Evolutionary conservation across 495 filamentous ascomycete genomes (phyloP), one percentile per base, ranked within the genome.

Genomic region (Chaetomium fimeti): DNA sequence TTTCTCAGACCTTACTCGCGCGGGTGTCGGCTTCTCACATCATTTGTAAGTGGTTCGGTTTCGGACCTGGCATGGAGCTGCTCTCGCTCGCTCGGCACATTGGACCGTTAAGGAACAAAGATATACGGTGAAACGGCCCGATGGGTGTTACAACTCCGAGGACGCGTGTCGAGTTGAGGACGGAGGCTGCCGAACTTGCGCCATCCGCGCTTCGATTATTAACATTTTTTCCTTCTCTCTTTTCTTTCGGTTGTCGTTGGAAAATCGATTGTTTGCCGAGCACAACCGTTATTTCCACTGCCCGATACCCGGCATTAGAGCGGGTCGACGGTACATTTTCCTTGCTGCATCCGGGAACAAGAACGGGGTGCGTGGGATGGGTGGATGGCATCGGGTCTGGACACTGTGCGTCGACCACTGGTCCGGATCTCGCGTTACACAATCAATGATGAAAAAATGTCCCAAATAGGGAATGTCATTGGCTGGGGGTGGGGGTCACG

Each of bases 121-220:
- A 54, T 22, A 43, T 47, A 38, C 60, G 60, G 60, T 36, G 60
- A 62, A 62, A 62, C 60, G 49, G 60, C 49, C 60, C 60, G 32
- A 55, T 56, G 53, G 32, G 53, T 22, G 52, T 32, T 56, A 18
- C 38, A 32, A n/a, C n/a, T n/a, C n/a, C 22, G 22, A 18, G 9
- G 40, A 43, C 11, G 16, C 2, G 40, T 36, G 15, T 43, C 15
- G 40, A 43, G 11, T 18, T 18, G 40, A 36, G 8, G 6, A 18
- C 15, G 43, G 43, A 47, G n/a, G n/a, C 43, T n/a, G 43, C 43
- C 43, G 43, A 47, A 47, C 7, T 47, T 22, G 43, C 43, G 43
- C 43, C 22, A 57, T 6, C 43, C 43, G 48, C 48, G 22, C 24
- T 52, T 52, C 48, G 48, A 25, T 27, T 15, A 16, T 25, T 52